Evolutionary conservation across 306 rosid species (phyloP), one percentile per base, ranked within the genome.

Genomic region (Inga oerstediana): DNA sequence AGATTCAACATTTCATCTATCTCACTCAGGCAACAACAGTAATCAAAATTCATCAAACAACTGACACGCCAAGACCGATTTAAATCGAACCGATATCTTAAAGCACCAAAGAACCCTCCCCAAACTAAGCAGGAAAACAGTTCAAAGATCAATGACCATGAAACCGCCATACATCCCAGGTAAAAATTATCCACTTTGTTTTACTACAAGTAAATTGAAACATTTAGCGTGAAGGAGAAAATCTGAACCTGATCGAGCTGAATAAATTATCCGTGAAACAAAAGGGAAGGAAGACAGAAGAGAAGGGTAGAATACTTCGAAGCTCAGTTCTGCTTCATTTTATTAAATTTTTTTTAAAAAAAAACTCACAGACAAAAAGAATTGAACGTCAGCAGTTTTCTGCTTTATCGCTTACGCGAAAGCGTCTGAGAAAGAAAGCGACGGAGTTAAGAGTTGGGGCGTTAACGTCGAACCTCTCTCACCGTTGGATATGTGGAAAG

Each of bases 341-440:
- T 51, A 7, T 59, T 41, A 4, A 19, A 0, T 39, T 39, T 5
- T 6, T 1, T 39, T 39, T 39, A 51, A 17, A 54, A 54, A 19
- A 19, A 68, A 24, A 77, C 75, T 72, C 74, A n/a, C 27, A n/a
- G 59, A 81, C 34, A 7, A 85, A 73, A 78, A 27, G 43, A 79
- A 73, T 24, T 20, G 16, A 78, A 79, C 79, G 81, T 61, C 82
- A 81, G 88, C 80, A 22, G 19, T 32, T 75, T 76, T 68, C 62
- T 58, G 68, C 85, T 85, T 75, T 77, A 62, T 78, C 78, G 82
- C 84, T 71, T 61, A 83, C 74, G 85, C 87, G 64, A 80, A 52
- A 64, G 37, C 77, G 51, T 76, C 64, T 56, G 10, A 72, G 22
- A 32, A 62, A 22, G 16, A 76, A 20, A 61, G 80, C 34, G 74